Conservation (phyloP, 192 early-diverging fungal species). For the Funneliformis mosseae region DNA sequence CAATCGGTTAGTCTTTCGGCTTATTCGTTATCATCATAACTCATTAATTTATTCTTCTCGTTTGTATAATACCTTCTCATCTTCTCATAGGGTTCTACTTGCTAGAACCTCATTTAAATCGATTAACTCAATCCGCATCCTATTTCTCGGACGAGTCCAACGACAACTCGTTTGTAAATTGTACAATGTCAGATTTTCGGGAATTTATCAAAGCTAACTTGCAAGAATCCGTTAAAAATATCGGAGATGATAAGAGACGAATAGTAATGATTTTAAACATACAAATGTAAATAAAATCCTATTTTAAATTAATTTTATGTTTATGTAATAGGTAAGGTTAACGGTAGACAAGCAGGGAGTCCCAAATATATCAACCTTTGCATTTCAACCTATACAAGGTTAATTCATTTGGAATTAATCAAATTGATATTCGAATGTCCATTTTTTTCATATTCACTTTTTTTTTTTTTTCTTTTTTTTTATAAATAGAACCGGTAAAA, state of each 20-base stretch:
- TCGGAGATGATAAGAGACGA: not conserved
- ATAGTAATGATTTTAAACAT: not conserved
- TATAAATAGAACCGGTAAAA: not conserved
- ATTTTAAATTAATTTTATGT: not conserved
- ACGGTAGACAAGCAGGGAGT: slow-evolving; percentile 2
- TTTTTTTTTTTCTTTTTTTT: not conserved
- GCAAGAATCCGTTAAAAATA: not conserved
- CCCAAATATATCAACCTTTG: not conserved
- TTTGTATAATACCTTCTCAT: not conserved
- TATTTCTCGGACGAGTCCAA: not conserved
- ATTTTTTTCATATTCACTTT: not conserved
- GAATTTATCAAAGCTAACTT: not conserved
- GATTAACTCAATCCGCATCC: not conserved
- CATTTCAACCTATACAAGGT: not conserved
- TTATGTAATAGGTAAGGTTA: slow-evolving; percentile 21
- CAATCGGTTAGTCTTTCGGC: not conserved
- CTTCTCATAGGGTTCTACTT: slow-evolving; percentile 4
- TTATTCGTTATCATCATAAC: not conserved
- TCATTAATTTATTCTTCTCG: not conserved
- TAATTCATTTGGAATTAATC: not conserved
- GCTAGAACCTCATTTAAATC: slow-evolving; percentile 2
- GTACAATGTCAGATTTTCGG: not conserved
- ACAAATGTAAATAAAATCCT: not conserved
- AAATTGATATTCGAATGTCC: not conserved
- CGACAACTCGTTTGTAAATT: not conserved